Base-by-base conservation (phyloP, 2,329 filamentous ascomycete species). In the Kalaharituber pfeilii region DNA sequence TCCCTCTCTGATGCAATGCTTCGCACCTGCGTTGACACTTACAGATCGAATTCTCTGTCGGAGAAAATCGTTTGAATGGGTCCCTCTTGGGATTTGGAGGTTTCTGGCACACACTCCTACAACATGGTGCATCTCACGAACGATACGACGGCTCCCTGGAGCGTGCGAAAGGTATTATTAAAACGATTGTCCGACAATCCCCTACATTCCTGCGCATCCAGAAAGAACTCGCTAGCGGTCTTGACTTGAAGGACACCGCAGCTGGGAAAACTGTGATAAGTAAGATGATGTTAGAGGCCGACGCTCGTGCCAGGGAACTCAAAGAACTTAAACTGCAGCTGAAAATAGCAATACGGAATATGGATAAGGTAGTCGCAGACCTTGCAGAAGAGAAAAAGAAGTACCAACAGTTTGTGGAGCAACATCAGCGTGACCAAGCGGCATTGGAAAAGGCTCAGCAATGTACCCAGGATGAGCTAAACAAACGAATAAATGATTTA, bases 51-150 rank as follows among this genome's bases (percentile, higher is more conserved):
- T 15, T 39, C 15, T 39, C 15, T 13, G 20, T 39, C 33, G 1
- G 33, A 39, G 20, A 18, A 39, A 39, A 39, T 13, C 15, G 33
- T 15, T 15, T 18, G 20, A 1, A 13, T 39, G 33, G 44, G 28
- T 50, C 50, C n/a, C n/a, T 20, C 1, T 15, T 24, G 28, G 36
- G 28, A 5, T 29, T 33, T 20, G 56, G 61, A 24, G 57, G 63
- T 51, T 61, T 62, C 45, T 62, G 65, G 65, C 39, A 53, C 22
- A 18, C 55, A 3, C 51, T 65, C 47, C 28, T 64, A 24, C 27
- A 42, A 0, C 53, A 55, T 29, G 59, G 60, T 5, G 61, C 63
- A 8, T 51, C 54, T 15, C 54, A 57, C 9, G 26, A 53, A 24
- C 52, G 54, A n/a, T 65, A 60, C 49, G 18, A 55, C 20, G 63